These are phyloP conservation scores for Trichoderma endophyticum DNA, from an alignment of 2,329 filamentous ascomycete species.

Conservation along the genomic window DNA sequence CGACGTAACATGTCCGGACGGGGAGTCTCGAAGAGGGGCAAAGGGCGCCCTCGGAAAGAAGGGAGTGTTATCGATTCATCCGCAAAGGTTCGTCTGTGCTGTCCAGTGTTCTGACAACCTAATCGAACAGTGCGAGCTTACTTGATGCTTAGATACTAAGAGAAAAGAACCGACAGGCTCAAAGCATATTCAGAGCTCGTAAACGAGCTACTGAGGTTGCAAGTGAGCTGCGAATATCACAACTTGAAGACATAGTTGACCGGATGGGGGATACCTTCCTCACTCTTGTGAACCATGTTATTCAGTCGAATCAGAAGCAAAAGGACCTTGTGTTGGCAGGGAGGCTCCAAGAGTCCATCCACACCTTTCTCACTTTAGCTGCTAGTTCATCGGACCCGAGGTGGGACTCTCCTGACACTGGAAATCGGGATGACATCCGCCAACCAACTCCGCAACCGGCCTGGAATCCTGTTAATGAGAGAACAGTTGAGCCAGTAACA, in stretches of 20 bases:
- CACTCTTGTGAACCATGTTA: background rate
- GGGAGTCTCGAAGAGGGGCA: background rate
- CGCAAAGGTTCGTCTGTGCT: background rate
- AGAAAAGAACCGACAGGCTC: background rate
- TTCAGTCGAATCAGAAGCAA: background rate
- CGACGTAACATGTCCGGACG: background rate
- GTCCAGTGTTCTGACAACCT: background rate
- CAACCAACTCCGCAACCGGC: background rate
- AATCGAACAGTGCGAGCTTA: background rate
- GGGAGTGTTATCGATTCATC: background rate
- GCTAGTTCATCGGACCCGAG: background rate
- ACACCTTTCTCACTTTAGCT: background rate
- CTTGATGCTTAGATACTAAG: background rate
- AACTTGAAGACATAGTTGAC: background rate
- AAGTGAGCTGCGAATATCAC: background rate
- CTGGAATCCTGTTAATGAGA: background rate
- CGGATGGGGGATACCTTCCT: background rate
- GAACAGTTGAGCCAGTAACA: accelerated
- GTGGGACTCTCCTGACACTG: background rate
- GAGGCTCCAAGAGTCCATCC: background rate
- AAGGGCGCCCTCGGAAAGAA: background rate
- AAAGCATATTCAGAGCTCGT: background rate
- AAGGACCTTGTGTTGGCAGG: background rate
- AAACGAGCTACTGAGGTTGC: background rate
- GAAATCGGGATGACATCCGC: background rate